Base-by-base conservation (phyloP, 768 basidiomycete species). In the Holtermanniella nyarrowii region DNA sequence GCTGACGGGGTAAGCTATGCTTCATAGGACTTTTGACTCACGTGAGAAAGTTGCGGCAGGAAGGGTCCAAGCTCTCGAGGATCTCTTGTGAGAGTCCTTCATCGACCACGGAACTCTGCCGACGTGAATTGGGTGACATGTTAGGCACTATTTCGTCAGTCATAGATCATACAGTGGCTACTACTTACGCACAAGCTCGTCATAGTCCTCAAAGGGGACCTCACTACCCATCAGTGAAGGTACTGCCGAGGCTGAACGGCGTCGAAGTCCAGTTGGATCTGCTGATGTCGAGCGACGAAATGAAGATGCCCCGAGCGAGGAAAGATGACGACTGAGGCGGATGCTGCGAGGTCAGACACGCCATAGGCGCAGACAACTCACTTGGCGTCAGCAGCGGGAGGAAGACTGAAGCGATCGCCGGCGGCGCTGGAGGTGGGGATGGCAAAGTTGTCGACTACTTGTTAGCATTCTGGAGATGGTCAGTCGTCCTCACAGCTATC, bases 41-140 rank as follows among this genome's bases (percentile, higher is more conserved):
- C 65, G 47, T 61, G 31, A 68, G 49, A 44, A 68, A 68, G 50
- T 62, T 53, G 31, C 66, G 52, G 42, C 66, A 68, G 40, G 59
- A 58, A 14, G 25, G 59, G 48, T 65, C 63, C 22, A 68, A 50
- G 2, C 53, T 55, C 1, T 61, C 66, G 21, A 68, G 53, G 41
- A 54, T 56, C 22, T 59, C 55, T 5, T 63, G 66, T 39, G 37
- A 26, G 55, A 65, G 63, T 3, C 59, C 61, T 21, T 52, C 31
- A 16, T 37, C 31, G 16, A 16, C 31, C 10, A 7, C 31, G 16
- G 31, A 16, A 16, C 31, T 37, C 10, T 37, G 31, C n/a, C n/a
- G n/a, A n/a, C n/a, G n/a, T 37, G 31, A 37, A 16, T 37, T 16
- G 31, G 7, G 31, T 16, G n/a, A n/a, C n/a, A n/a, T n/a, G n/a